phyloP scores from a whole-genome alignment of 2,329 filamentous ascomycete genomes.

The Scytalidium sp. region DNA sequence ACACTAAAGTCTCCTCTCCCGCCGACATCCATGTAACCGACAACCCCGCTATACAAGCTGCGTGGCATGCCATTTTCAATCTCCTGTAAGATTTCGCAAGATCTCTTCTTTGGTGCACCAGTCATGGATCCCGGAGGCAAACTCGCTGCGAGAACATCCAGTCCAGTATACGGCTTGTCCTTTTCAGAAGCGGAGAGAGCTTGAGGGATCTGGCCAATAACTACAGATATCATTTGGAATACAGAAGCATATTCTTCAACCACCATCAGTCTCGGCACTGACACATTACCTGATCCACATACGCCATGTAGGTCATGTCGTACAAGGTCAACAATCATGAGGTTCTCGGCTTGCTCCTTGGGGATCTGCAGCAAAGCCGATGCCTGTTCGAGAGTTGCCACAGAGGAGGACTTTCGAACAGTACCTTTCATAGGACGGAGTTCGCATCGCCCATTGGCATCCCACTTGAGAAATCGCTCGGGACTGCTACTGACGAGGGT shows the following conservation, averaged over 20 bases:
- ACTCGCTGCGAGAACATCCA: constrained; percentile 73
- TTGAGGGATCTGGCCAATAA: constrained; percentile 63
- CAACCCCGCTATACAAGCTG: constrained; percentile 81
- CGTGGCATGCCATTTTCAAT: constrained; percentile 64
- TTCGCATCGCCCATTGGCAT: constrained; percentile 57
- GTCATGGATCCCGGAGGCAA: constrained; percentile 95
- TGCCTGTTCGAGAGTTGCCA: constrained; percentile 68
- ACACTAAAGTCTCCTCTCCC: constrained; percentile 90
- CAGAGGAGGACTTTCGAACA: constrained; percentile 69
- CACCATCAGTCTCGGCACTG: constrained; percentile 74
- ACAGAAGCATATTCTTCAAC: constrained; percentile 91
- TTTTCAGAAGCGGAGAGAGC: constrained; percentile 4
- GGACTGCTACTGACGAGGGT: constrained; percentile 83
- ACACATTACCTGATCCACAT: constrained; percentile 69
- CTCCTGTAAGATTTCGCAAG: constrained; percentile 73
- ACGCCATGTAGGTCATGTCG: constrained; percentile 89
- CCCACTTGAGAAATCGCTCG: constrained; percentile 80
- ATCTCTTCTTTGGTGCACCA: constrained; percentile 89
- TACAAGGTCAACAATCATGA: constrained; percentile 98
- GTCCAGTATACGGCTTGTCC: constrained; percentile 48
- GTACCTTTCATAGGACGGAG: constrained; percentile 98
- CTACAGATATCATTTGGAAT: constrained; percentile 86
- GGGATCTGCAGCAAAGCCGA: constrained; percentile 70
- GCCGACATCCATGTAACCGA: constrained; percentile 85
- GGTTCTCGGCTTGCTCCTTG: constrained; percentile 92